phyloP scores from a whole-genome alignment of 2,329 filamentous ascomycete genomes.

The Pseudogymnoascus sp. region DNA sequence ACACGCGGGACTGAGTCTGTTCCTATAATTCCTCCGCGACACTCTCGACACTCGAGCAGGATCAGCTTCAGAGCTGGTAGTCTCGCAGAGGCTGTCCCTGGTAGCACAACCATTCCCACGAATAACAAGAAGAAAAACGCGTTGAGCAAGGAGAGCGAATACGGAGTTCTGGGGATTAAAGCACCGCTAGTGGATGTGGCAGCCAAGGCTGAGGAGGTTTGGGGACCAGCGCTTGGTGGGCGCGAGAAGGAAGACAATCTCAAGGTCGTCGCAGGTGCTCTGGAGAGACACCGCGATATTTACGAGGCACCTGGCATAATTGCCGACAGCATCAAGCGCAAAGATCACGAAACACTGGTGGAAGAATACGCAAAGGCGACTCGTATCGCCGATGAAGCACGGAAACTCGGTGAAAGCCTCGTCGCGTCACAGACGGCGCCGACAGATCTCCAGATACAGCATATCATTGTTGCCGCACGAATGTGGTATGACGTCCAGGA shows the following conservation, averaged over 20 bases:
- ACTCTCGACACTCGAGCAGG: conserved; percentile 30
- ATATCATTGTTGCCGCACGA: conserved; percentile 77
- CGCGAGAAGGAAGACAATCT: conserved; percentile 84
- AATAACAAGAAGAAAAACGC: conserved; percentile 78
- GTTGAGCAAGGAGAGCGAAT: conserved; percentile 84
- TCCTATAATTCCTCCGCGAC: conserved; percentile 29
- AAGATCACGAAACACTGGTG: conserved; percentile 80
- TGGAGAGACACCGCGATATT: conserved; percentile 73
- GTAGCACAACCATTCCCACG: conserved; percentile 31
- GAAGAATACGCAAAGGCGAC: conserved; percentile 83
- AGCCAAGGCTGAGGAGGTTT: conserved; percentile 92
- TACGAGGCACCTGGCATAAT: conserved; percentile 74
- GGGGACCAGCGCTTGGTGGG: conserved; percentile 88
- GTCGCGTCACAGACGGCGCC: conserved; percentile 48
- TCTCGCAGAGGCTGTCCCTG: conserved; percentile 26
- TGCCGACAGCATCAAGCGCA: conserved; percentile 78
- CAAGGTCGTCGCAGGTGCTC: conserved; percentile 64
- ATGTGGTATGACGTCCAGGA: conserved; percentile 94
- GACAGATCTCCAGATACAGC: conserved; percentile 73
- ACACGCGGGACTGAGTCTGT: conserved; percentile 48
- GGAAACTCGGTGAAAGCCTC: conserved; percentile 53
- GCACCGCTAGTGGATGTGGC: conserved; percentile 80
- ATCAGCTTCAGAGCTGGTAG: conserved; percentile 34
- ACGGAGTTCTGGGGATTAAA: conserved; percentile 82
- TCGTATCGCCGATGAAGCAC: conserved; percentile 71